phyloP scores from a whole-genome alignment of 768 basidiomycete genomes.

The Termitomyces sp. region DNA sequence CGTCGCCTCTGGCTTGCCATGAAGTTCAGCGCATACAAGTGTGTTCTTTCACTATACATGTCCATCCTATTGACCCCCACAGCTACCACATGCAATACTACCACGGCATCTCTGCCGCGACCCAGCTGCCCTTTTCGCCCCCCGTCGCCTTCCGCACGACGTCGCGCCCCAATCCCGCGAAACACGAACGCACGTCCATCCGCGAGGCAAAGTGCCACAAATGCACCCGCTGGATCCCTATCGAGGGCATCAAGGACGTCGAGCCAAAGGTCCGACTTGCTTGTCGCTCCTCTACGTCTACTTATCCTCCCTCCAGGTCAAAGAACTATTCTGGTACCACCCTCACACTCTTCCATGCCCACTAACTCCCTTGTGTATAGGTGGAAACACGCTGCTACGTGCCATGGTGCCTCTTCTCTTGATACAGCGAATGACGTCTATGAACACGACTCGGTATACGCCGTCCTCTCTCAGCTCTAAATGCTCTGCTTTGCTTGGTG shows the following conservation, averaged over 20 bases:
- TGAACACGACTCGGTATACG: constrained; percentile 11
- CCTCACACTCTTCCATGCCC: background rate
- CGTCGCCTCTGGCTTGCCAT: constrained; percentile 69
- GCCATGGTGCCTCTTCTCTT: constrained; percentile 59
- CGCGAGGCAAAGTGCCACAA: constrained; percentile 77
- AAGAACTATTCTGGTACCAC: constrained; percentile 68
- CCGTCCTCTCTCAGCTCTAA: constrained; percentile 3
- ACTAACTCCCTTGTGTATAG: constrained; percentile 24
- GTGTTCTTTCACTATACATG: constrained; percentile 1
- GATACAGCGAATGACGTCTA: constrained; percentile 48
- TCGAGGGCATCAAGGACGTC: constrained; percentile 73
- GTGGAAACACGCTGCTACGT: constrained; percentile 84
- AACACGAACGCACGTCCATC: constrained; percentile 56
- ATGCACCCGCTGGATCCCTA: constrained; percentile 66
- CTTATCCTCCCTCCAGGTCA: constrained; percentile 43
- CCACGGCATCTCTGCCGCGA: constrained; percentile 66
- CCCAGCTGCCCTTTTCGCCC: constrained; percentile 74
- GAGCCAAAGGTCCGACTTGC: constrained; percentile 58
- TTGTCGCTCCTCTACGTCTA: background rate
- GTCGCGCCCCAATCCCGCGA: constrained; percentile 42
- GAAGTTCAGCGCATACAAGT: constrained; percentile 85
- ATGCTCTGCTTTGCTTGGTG: background rate
- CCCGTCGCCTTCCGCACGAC: constrained; percentile 58
- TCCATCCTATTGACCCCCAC: background rate
- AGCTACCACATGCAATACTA: constrained; percentile 82